Evolutionary conservation across 1,284 basidiomycete species (phyloP).

Genomic region (Ganoderma meredithae): DNA sequence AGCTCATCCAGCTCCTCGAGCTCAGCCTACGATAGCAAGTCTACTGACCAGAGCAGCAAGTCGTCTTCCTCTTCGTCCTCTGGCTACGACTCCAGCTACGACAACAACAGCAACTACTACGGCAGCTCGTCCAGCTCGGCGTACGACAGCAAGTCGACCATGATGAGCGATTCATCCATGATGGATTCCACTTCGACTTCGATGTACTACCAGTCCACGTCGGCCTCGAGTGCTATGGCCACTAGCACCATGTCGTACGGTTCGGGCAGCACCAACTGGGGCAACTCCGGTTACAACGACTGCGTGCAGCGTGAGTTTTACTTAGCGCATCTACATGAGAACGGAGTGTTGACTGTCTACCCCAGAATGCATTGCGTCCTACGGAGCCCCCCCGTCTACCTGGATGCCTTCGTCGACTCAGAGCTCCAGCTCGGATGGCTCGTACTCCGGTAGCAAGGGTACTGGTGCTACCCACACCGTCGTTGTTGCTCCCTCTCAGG

Average conservation of each 20-base stretch:
- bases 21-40: slow-evolving; percentile 11
- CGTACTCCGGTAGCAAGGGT: slow-evolving; percentile 45
- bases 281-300: slow-evolving; percentile 63
- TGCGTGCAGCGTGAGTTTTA: slow-evolving; percentile 71
- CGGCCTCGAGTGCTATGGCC: slow-evolving; percentile 24
- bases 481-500: slow-evolving; percentile 77
- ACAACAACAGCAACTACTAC: neutral
- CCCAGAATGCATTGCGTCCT: slow-evolving; percentile 71
- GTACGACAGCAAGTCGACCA: too few relatives aligned
- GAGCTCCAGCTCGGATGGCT: slow-evolving; percentile 21
- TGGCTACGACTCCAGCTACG: neutral
- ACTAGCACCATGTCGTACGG: slow-evolving; percentile 53
- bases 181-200: slow-evolving; percentile 7
- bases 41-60: slow-evolving; percentile 4
- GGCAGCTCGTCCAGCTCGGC: slow-evolving; percentile 6
- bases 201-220: slow-evolving; percentile 16
- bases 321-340: neutral
- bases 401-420: slow-evolving; percentile 27
- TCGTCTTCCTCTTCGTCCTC: neutral
- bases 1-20: slow-evolving; percentile 13
- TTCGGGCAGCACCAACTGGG: slow-evolving; percentile 70
- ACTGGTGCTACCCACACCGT: slow-evolving; percentile 72
- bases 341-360: slow-evolving; percentile 16
- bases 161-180: neutral
- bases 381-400: slow-evolving; percentile 53